phyloP scores from a whole-genome alignment of 1,284 basidiomycete genomes.

The Porodaedalea pini region DNA sequence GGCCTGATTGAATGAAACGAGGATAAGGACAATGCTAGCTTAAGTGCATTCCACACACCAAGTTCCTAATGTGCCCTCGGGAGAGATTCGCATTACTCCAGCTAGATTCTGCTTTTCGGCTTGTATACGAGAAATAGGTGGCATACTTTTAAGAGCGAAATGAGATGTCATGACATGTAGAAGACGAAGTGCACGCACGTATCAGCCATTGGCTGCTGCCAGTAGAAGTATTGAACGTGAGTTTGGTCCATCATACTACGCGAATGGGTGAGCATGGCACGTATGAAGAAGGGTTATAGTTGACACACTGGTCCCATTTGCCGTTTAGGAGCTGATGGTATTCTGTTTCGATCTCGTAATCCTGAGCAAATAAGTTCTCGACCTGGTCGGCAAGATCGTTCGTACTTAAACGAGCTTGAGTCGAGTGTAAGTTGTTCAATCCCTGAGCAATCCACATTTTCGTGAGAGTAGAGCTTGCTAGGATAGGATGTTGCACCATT shows the following conservation, averaged over 20 bases:
- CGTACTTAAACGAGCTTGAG: constrained; percentile 60
- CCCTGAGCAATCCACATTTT: constrained; percentile 57
- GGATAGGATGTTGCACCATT: constrained; percentile 61
- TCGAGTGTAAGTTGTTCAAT: constrained; percentile 58
- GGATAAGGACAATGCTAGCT: background rate
- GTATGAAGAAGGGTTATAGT: no score
- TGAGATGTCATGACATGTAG: background rate
- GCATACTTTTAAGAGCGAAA: constrained; percentile 42
- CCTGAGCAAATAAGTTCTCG: constrained; percentile 52
- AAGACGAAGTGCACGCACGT: constrained; percentile 37
- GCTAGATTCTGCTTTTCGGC: constrained; percentile 52
- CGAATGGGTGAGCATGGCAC: background rate
- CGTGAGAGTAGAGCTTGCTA: constrained; percentile 54
- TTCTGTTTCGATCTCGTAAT: constrained; percentile 55
- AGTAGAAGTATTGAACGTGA: constrained; percentile 62
- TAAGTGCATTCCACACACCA: constrained; percentile 38
- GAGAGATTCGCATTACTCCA: constrained; percentile 59
- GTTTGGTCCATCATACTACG: constrained; percentile 67
- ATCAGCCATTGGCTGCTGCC: constrained; percentile 67
- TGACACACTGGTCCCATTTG: constrained; percentile 57
- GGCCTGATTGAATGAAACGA: constrained; percentile 42
- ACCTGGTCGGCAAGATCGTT: constrained; percentile 56
- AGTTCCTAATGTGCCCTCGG: constrained; percentile 56
- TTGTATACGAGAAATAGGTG: constrained; percentile 52
- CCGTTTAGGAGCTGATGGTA: constrained; percentile 59